phyloP scores from a whole-genome alignment of 805 yeast genomes.

The Clavispora asparagi region DNA sequence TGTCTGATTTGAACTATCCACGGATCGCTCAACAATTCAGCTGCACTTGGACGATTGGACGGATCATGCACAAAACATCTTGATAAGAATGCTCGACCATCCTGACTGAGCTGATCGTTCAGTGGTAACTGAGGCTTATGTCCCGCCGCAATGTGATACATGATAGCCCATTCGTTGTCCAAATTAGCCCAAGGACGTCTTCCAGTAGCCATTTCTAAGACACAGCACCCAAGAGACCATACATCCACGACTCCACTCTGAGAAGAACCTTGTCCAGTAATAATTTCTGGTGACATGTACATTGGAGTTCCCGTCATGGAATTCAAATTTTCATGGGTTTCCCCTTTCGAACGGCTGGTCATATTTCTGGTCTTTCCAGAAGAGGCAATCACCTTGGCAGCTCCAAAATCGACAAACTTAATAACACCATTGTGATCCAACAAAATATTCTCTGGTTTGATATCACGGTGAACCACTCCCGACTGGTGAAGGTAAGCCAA shows the following conservation, averaged over 20 bases:
- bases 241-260: constrained; percentile 71
- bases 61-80: constrained; percentile 84
- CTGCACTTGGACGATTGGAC: constrained; percentile 71
- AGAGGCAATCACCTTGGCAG: constrained; percentile 83
- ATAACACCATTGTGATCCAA: constrained; percentile 89
- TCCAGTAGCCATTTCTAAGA: constrained; percentile 95
- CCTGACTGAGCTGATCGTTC: constrained; percentile 67
- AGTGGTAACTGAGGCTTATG: constrained; percentile 83
- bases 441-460: constrained; percentile 90
- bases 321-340: constrained; percentile 26
- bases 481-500: constrained; percentile 89
- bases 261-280: constrained; percentile 66
- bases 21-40: constrained; percentile 79
- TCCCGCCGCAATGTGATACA: constrained; percentile 97
- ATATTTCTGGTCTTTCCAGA: constrained; percentile 41
- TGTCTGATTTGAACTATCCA: constrained; percentile 77
- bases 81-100: constrained; percentile 66
- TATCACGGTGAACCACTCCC: constrained; percentile 94
- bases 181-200: constrained; percentile 93
- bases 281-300: constrained; percentile 98
- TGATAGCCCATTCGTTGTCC: constrained; percentile 97
- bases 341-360: constrained; percentile 3
- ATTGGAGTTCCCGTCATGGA: constrained; percentile 91
- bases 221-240: constrained; percentile 97
- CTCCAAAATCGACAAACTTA: constrained; percentile 96